A percentile compares a stretch with the other conserved stretches of the same genome.
phyloP scores from a whole-genome alignment of 2,329 filamentous ascomycete species.

The Hypoxylon sp. region DNA sequence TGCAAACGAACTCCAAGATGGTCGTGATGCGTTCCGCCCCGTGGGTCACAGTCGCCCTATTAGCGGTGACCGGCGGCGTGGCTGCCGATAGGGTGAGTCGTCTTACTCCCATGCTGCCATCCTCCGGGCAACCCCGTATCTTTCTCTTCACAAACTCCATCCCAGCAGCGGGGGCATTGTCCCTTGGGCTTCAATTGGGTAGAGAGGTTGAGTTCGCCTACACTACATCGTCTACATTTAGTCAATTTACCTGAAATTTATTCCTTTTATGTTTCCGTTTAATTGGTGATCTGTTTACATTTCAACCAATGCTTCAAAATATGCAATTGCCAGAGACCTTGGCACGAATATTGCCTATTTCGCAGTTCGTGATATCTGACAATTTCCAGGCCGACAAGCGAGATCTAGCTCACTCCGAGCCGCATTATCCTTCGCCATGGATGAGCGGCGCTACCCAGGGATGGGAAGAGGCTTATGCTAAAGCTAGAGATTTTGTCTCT shows the following conservation, averaged over 20 bases:
- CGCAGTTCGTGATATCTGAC: slow-evolving; percentile 44
- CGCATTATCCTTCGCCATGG: slow-evolving; percentile 88
- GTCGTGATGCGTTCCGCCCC: slow-evolving; percentile 39
- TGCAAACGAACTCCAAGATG: slow-evolving; percentile 23
- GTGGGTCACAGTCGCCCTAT: slow-evolving; percentile 39
- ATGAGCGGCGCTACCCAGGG: slow-evolving; percentile 78
- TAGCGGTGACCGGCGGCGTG: slow-evolving; percentile 34
- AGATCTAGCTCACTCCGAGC: slow-evolving; percentile 50
- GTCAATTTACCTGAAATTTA: not conserved
- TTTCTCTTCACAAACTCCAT: slow-evolving; percentile 10
- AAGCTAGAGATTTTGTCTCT: slow-evolving; percentile 84
- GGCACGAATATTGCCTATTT: slow-evolving; percentile 22
- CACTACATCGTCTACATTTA: not conserved
- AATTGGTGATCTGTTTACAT: not conserved
- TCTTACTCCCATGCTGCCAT: slow-evolving; percentile 7
- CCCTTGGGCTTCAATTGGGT: not conserved
- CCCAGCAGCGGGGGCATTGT: not conserved
- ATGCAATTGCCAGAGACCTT: slow-evolving; percentile 29
- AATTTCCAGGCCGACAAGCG: slow-evolving; percentile 44
- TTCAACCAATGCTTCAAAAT: slow-evolving; percentile 10
- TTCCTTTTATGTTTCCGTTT: not conserved
- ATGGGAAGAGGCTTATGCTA: slow-evolving; percentile 82
- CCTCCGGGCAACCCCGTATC: not conserved
- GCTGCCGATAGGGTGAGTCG: slow-evolving; percentile 36
- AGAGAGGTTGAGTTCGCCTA: not conserved